Evolutionary conservation across 371 early-diverging fungal species (phyloP), one percentile per base, ranked within the genome.

Genomic region (Lichtheimia ornata): DNA sequence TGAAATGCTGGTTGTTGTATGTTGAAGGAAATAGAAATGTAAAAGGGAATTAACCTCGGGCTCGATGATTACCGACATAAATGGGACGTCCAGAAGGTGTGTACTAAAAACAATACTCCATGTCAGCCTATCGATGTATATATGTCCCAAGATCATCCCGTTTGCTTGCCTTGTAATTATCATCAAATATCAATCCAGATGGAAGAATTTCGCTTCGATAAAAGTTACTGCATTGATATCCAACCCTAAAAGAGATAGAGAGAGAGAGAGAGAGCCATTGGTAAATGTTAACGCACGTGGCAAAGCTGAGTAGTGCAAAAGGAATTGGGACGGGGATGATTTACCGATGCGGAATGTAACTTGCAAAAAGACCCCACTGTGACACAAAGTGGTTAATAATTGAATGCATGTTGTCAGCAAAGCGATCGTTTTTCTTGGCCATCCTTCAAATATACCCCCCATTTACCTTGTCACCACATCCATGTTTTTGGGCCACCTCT

Each of bases 191-290:
- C 53, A 85, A 62, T n/a, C 88, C 88, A 25, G 79, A 69, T 1
- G 86, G 85, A 42, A 87, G 66, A 55, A 88, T 74, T 6, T 81
- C 84, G 59, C 88, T 86, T n/a, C 88, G 81, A 59, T 90, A 89
- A 61, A 77, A 87, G 65, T 88, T 88, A 65, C 89, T 89, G 69
- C 91, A 90, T 62, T 89, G 91, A 58, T 90, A 89, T 9, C 91
- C 91, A 50, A 88, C 85, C 2, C 77, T 80, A 22, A 22, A 22
- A 22, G 22, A 22, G 22, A 1, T n/a, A n/a, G n/a, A n/a, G n/a
- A n/a, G n/a, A n/a, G n/a, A n/a, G n/a, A n/a, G n/a, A n/a, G n/a
- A n/a, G n/a, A n/a, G n/a, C 58, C 28, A 61, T 14, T 44, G 13
- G 1, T 63, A 41, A 22, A 50, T 56, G 25, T 42, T 50, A 20